A percentile compares a stretch with the other conserved stretches of the same genome.
Evolutionary conservation across 805 yeast species (phyloP).

Genomic region (Metschnikowia bowlesiae): DNA sequence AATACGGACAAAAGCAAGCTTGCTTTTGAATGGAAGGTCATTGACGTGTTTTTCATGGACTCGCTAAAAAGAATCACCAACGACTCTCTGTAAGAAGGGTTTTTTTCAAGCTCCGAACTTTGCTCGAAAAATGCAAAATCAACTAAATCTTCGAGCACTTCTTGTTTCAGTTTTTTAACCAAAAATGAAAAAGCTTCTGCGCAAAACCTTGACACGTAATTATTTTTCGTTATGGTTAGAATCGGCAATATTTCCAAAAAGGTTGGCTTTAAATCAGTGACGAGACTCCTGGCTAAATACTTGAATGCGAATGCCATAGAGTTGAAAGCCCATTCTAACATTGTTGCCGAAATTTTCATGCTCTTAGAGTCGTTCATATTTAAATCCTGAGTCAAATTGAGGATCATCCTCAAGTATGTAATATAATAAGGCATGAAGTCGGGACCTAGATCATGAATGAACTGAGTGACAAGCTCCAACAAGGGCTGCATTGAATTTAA

Average conservation of each 20-base stretch:
- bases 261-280: conserved; percentile 64
- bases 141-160: conserved; percentile 45
- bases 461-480: conserved; percentile 72
- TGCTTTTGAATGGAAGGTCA: conserved; percentile 72
- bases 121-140: conserved; percentile 37
- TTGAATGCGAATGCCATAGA: conserved; percentile 85
- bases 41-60: conserved; percentile 67
- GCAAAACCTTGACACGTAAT: conserved; percentile 71
- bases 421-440: conserved; percentile 76
- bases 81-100: conserved; percentile 51
- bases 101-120: conserved; percentile 27
- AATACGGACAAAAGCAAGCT: conserved; percentile 44
- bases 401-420: conserved; percentile 47
- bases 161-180: conserved; percentile 59
- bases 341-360: conserved; percentile 50
- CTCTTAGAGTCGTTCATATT: conserved; percentile 49
- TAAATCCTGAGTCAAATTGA: conserved; percentile 37
- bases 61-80: conserved; percentile 63
- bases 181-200: conserved; percentile 88
- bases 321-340: conserved; percentile 80
- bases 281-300: conserved; percentile 64
- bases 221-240: conserved; percentile 52
- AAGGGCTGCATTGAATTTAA: conserved; percentile 72
- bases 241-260: conserved; percentile 62
- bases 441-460: conserved; percentile 88